Conservation (phyloP, 1,284 basidiomycete species). For the Cryptococcus hybrid region DNA sequence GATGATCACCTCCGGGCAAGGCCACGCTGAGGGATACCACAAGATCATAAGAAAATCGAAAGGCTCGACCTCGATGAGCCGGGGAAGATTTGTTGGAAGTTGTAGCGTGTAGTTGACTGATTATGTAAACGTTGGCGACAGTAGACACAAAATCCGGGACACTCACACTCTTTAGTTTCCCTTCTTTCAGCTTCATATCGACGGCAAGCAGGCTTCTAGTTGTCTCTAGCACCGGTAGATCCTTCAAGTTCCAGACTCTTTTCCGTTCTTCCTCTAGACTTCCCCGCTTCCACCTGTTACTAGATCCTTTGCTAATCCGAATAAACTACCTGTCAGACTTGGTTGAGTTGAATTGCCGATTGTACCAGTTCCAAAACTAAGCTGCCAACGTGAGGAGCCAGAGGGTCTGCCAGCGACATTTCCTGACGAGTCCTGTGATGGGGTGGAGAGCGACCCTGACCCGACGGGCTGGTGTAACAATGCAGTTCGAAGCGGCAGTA, state of each 20-base stretch:
- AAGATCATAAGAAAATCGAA: slow-evolving; percentile 86
- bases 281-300: slow-evolving; percentile 41
- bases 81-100: slow-evolving; percentile 64
- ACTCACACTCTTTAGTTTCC: slow-evolving; percentile 44
- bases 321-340: slow-evolving; percentile 47
- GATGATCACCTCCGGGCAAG: slow-evolving; percentile 31
- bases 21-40: slow-evolving; percentile 61
- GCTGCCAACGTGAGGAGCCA: slow-evolving; percentile 32
- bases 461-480: slow-evolving; percentile 50
- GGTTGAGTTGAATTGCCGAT: slow-evolving; percentile 44
- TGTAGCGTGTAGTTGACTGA: slow-evolving; percentile 73
- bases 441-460: slow-evolving; percentile 33
- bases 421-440: background rate
- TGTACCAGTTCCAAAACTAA: slow-evolving; percentile 46
- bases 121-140: background rate
- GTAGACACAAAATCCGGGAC: background rate
- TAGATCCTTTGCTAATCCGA: slow-evolving; percentile 46
- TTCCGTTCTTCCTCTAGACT: slow-evolving; percentile 48
- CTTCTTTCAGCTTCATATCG: slow-evolving; percentile 41
- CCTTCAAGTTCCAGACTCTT: slow-evolving; percentile 48
- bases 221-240: slow-evolving; percentile 48
- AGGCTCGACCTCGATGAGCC: slow-evolving; percentile 77
- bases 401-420: slow-evolving; percentile 1
- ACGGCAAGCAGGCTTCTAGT: slow-evolving; percentile 44
- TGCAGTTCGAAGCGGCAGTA: slow-evolving; percentile 46